phyloP scores from a whole-genome alignment of 768 basidiomycete genomes.

The Fibroporia radiculosa region DNA sequence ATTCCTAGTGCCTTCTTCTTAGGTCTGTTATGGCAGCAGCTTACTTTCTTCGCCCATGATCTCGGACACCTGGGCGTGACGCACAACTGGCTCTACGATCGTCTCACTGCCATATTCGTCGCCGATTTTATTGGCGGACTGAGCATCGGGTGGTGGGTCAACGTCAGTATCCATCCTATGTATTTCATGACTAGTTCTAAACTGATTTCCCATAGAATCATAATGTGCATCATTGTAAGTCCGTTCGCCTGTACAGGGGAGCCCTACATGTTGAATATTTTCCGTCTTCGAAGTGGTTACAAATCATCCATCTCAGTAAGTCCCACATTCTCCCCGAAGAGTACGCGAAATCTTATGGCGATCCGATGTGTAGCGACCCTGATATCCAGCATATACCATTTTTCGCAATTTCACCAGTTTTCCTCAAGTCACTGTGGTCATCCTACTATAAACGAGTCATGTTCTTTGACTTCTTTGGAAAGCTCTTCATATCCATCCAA shows the following conservation, averaged over 20 bases:
- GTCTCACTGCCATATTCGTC: slow-evolving; percentile 68
- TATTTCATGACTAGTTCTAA: slow-evolving; percentile 3
- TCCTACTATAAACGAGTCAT: slow-evolving; percentile 92
- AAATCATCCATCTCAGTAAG: slow-evolving; percentile 94
- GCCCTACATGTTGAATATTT: background rate
- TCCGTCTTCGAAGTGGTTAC: slow-evolving; percentile 62
- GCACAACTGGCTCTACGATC: slow-evolving; percentile 76
- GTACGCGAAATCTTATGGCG: too few species aligned
- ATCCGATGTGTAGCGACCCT: slow-evolving; percentile 58
- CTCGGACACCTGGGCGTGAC: slow-evolving; percentile 93
- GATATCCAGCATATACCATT: slow-evolving; percentile 89
- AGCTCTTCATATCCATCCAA: slow-evolving; percentile 64
- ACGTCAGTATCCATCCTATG: slow-evolving; percentile 51
- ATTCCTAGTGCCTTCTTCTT: slow-evolving; percentile 71
- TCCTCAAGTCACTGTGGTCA: slow-evolving; percentile 82
- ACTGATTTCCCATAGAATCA: slow-evolving; percentile 54
- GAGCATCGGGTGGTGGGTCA: slow-evolving; percentile 97
- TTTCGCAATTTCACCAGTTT: slow-evolving; percentile 85
- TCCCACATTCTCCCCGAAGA: too few species aligned
- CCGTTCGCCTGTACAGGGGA: background rate
- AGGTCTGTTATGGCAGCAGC: slow-evolving; percentile 91
- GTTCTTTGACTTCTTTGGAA: slow-evolving; percentile 64
- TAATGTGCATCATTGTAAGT: slow-evolving; percentile 90
- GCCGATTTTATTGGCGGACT: slow-evolving; percentile 89
- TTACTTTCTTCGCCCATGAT: slow-evolving; percentile 90